These are phyloP conservation scores for Westerdykella aurantiaca DNA, from an alignment of 2,329 filamentous ascomycete species.

Conservation along the genomic window DNA sequence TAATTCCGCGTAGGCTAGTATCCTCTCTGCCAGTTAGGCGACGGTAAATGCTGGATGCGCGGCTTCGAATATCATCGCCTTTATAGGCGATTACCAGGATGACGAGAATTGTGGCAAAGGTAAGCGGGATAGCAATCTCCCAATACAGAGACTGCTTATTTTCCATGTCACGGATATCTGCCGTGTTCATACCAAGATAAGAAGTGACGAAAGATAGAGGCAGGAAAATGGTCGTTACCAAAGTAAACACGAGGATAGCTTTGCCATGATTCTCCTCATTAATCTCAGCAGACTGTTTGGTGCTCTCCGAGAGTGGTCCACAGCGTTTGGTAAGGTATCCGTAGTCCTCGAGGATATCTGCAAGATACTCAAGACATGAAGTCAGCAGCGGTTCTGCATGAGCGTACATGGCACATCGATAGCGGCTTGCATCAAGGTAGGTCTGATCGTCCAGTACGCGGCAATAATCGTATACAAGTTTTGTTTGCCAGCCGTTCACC, in stretches of 20 bases:
- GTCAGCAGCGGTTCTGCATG: slow-evolving; percentile 19
- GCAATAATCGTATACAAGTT: slow-evolving; percentile 21
- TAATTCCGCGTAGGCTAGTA: slow-evolving; percentile 14
- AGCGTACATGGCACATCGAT: slow-evolving; percentile 17
- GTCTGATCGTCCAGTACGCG: slow-evolving; percentile 21
- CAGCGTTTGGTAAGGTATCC: slow-evolving; percentile 21
- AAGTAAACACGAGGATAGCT: slow-evolving; percentile 42
- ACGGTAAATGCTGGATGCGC: slow-evolving; percentile 8
- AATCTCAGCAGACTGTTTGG: slow-evolving; percentile 32
- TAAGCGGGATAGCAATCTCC: slow-evolving; percentile 28
- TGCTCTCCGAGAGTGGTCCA: slow-evolving; percentile 24
- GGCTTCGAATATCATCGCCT: slow-evolving; percentile 21
- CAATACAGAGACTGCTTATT: slow-evolving; percentile 39
- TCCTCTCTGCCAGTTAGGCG: slow-evolving; percentile 16
- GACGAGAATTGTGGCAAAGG: slow-evolving; percentile 17
- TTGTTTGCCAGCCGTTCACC: slow-evolving; percentile 25
- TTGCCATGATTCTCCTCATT: slow-evolving; percentile 38
- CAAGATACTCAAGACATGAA: slow-evolving; percentile 19
- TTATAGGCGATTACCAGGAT: slow-evolving; percentile 27
- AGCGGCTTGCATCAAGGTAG: slow-evolving; percentile 16
- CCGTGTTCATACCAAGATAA: slow-evolving; percentile 40
- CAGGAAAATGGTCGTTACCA: slow-evolving; percentile 42
- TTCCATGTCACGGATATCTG: slow-evolving; percentile 39
- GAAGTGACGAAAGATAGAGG: slow-evolving; percentile 42
- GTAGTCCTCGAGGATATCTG: slow-evolving; percentile 19